Evolutionary conservation across 192 early-diverging fungal species (phyloP), one percentile per base, ranked within the genome.

Genomic region (Podila verticillata): DNA sequence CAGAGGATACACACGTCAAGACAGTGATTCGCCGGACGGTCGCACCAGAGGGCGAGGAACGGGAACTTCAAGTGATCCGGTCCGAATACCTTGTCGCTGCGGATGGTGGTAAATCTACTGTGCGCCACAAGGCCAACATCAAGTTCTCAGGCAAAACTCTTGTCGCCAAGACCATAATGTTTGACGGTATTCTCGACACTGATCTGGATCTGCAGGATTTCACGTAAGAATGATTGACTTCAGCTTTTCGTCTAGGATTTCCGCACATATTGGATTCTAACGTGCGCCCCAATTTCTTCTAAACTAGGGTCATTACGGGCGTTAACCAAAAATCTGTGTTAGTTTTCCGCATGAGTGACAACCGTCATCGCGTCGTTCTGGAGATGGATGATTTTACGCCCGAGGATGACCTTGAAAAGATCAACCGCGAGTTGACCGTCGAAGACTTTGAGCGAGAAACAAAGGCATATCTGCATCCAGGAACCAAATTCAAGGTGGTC

Each of bases 81-180:
- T 75, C 74, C 31, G 19, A 66, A 22, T 83, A 83, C 30, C 59
- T 83, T 19, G 67, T 83, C 20, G 81, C 68, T 0, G 72, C 72
- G 2, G 81, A 83, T 26, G 81, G 81, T 17, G 81, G 81, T 20
- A 65, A 71, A 35, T 77, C 74, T 1, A 66, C 63, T 12, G 81
- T 83, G 24, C 68, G 74, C 15, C 81, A 83, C 54, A 74, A 77
- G 65, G n/a, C 72, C 48, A 32, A 58, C 19, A 83, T 74, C 29
- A 51, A 56, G 3, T 82, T 82, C 47, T n/a, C 35, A 12, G 81
- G 81, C 4, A 34, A 48, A 20, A 75, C 81, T 5, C 31, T 74
- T 24, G 51, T 35, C 19, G 68, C 71, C 26, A 72, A 64, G 31
- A 48, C 70, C 29, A 66, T 75, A 24, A 61, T 83, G 15, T 73